These are phyloP conservation scores for Austroboletus festivus DNA, from an alignment of 768 basidiomycete genomes.

Conservation along the genomic window DNA sequence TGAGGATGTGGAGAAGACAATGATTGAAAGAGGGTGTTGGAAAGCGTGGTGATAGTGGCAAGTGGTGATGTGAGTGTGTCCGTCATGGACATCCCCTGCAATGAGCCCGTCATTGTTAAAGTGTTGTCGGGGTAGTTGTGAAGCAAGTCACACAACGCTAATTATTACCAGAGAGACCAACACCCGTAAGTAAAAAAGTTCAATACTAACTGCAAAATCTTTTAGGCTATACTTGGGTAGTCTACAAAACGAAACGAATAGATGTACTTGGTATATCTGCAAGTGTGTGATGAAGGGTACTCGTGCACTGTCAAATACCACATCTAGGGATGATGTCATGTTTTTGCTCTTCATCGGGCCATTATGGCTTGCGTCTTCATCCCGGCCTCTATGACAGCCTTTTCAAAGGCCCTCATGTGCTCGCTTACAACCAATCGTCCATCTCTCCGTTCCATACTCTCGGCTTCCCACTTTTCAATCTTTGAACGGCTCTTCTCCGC, in stretches of 20 bases:
- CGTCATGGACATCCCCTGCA: slow-evolving; percentile 44
- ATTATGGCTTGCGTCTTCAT: slow-evolving; percentile 79
- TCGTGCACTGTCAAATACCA: slow-evolving; percentile 2
- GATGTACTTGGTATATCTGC: slow-evolving; percentile 16
- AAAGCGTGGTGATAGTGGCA: slow-evolving; percentile 56
- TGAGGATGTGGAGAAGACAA: slow-evolving; percentile 58
- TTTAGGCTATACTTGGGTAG: background rate
- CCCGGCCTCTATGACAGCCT: slow-evolving; percentile 67
- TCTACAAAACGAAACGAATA: slow-evolving; percentile 24
- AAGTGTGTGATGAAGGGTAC: slow-evolving; percentile 11
- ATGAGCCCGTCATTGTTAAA: slow-evolving; percentile 7
- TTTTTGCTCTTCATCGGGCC: slow-evolving; percentile 48
- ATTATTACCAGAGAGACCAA: too few species aligned
- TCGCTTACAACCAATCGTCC: slow-evolving; percentile 74
- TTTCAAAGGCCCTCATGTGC: slow-evolving; percentile 73
- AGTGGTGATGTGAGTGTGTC: slow-evolving; percentile 60
- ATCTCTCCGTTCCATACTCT: slow-evolving; percentile 42
- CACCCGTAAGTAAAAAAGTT: too few species aligned
- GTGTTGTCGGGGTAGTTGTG: background rate
- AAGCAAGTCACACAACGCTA: too few species aligned
- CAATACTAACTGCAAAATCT: background rate
- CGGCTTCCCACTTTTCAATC: slow-evolving; percentile 82
- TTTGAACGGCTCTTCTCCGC: slow-evolving; percentile 73
- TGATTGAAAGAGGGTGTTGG: slow-evolving; percentile 69
- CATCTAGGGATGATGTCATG: background rate